Evolutionary conservation across 2,329 filamentous ascomycete genomes (phyloP).

Genomic region (Diaporthe velutina): DNA sequence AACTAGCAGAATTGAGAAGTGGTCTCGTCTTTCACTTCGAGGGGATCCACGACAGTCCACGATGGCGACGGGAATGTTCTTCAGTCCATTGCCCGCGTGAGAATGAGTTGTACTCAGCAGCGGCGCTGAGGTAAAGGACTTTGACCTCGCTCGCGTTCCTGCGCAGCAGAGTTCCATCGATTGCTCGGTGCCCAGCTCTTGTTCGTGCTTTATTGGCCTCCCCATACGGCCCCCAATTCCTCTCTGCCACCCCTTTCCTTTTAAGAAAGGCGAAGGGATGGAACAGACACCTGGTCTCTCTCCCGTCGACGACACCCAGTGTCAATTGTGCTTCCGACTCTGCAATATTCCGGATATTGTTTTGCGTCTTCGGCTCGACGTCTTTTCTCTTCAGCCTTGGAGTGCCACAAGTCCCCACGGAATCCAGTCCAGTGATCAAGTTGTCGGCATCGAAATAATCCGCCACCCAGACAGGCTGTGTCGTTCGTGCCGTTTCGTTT

Average conservation of each 20-base stretch:
- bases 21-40: neutral
- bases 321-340: slow-evolving; percentile 50
- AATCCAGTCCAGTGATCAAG: slow-evolving; percentile 43
- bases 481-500: slow-evolving; percentile 34
- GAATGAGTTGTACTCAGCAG: slow-evolving; percentile 18
- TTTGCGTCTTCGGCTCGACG: slow-evolving; percentile 51
- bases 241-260: slow-evolving; percentile 31
- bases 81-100: neutral
- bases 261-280: slow-evolving; percentile 9
- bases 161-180: slow-evolving; percentile 48
- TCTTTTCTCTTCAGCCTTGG: slow-evolving; percentile 42
- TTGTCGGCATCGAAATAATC: slow-evolving; percentile 42
- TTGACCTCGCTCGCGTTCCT: slow-evolving; percentile 44
- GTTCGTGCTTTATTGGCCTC: slow-evolving; percentile 42
- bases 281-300: slow-evolving; percentile 48
- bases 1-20: slow-evolving; percentile 33
- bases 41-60: neutral
- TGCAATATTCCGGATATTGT: slow-evolving; percentile 55
- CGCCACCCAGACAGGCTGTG: slow-evolving; percentile 33
- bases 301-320: slow-evolving; percentile 57
- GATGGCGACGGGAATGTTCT: neutral
- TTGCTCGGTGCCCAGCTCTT: slow-evolving; percentile 46
- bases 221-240: slow-evolving; percentile 47
- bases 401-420: slow-evolving; percentile 35
- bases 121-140: slow-evolving; percentile 37